Conservation (phyloP, 495 filamentous ascomycete species). For the Durotheca rogersii region DNA sequence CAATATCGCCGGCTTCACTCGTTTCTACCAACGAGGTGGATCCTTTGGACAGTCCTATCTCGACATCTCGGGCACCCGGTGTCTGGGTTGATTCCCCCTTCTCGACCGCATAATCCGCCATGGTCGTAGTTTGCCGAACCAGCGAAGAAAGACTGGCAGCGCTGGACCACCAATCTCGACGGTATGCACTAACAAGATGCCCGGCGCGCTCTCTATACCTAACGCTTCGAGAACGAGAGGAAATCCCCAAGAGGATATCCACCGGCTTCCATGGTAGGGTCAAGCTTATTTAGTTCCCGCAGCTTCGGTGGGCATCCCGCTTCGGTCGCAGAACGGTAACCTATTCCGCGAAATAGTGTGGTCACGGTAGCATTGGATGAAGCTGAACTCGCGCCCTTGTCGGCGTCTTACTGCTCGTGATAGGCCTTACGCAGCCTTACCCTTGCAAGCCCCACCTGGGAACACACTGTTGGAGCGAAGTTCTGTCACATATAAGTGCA, state of each 20-base stretch:
- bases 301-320: conserved; percentile 3
- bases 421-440: too few relatives aligned
- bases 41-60: conserved; percentile 14
- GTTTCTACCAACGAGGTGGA: conserved; percentile 1
- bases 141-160: too few relatives aligned
- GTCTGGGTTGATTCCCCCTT: conserved; percentile 6
- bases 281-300: conserved; percentile 4
- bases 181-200: too few relatives aligned
- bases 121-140: not conserved
- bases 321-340: conserved; percentile 4
- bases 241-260: too few relatives aligned
- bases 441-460: too few relatives aligned
- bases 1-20: conserved; percentile 19
- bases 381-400: too few relatives aligned
- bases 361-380: conserved; percentile 7
- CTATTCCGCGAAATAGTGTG: conserved; percentile 4
- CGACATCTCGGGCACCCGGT: conserved; percentile 9
- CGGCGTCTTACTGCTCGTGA: too few relatives aligned
- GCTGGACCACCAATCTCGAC: too few relatives aligned
- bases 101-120: conserved; percentile 7
- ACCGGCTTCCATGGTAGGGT: not conserved
- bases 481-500: too few relatives aligned
- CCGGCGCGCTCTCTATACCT: too few relatives aligned
- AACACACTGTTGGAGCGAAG: too few relatives aligned
- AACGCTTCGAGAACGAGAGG: too few relatives aligned